Conservation (phyloP, 208 protist species). For the Trypanosomatidae sp. region DNA sequence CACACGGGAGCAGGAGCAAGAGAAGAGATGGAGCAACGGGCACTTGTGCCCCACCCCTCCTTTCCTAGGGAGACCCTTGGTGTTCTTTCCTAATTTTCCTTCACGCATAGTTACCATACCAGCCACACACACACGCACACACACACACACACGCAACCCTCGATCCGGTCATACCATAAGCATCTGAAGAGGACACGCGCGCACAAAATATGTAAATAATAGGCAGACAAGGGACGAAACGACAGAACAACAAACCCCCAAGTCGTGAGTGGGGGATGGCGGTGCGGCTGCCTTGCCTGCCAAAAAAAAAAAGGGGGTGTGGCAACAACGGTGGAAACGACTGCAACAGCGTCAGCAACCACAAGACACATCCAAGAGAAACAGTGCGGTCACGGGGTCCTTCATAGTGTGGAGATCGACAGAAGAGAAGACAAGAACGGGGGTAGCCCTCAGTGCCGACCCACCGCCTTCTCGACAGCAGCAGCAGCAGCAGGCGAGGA, state of each 20-base stretch:
- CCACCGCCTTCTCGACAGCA: neutral
- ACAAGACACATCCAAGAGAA: neutral
- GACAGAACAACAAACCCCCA: neutral
- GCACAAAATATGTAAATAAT: neutral
- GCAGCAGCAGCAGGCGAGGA: neutral
- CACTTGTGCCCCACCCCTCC: neutral
- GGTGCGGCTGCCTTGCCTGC: neutral
- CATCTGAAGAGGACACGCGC: neutral
- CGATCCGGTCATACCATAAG: neutral
- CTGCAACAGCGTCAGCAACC: neutral
- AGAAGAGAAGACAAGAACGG: neutral
- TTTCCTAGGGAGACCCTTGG: too few relatives aligned
- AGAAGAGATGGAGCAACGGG: neutral
- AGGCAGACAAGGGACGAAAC: too few relatives aligned
- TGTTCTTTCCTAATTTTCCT: neutral
- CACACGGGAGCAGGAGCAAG: too few relatives aligned
- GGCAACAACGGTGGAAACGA: neutral
- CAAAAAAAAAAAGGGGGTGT: neutral
- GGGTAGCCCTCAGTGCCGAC: neutral
- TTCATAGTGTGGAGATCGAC: neutral
- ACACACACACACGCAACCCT: neutral
- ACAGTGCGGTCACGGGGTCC: neutral
- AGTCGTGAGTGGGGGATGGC: neutral
- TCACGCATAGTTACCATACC: neutral
- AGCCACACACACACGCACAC: neutral